These are phyloP conservation scores for Cucumis melo DNA, from an alignment of 306 rosid genomes.

Conservation along the genomic window DNA sequence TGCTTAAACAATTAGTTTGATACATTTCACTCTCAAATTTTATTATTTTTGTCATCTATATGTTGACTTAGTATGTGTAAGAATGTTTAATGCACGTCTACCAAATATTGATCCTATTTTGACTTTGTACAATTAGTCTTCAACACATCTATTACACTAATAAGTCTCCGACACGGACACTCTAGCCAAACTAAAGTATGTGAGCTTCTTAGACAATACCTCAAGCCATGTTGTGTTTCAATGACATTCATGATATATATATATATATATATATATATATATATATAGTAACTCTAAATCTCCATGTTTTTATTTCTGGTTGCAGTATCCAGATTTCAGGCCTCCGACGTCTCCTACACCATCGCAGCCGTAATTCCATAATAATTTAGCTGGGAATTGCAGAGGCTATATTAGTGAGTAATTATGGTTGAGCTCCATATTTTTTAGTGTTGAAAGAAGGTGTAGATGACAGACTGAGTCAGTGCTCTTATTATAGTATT, in stretches of 20 bases:
- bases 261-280: neutral
- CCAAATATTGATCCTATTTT: too few relatives aligned
- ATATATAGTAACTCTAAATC: slow-evolving; percentile 1
- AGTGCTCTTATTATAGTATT: neutral
- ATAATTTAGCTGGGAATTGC: neutral
- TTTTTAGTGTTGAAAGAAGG: neutral
- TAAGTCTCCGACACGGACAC: too few relatives aligned
- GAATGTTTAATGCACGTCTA: too few relatives aligned
- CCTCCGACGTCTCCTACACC: slow-evolving; percentile 95
- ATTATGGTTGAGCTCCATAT: neutral
- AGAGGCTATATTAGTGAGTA: neutral
- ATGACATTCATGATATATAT: neutral
- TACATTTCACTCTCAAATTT: too few relatives aligned
- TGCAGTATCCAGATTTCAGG: slow-evolving; percentile 97
- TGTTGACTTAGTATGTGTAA: too few relatives aligned
- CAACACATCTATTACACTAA: too few relatives aligned
- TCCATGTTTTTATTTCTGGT: neutral
- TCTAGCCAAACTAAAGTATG: too few relatives aligned
- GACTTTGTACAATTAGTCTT: too few relatives aligned
- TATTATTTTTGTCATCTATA: too few relatives aligned
- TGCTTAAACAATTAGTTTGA: too few relatives aligned
- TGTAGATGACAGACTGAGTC: neutral
- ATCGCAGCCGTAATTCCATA: slow-evolving; percentile 47
- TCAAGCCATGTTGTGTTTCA: neutral
- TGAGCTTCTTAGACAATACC: too few relatives aligned